These are phyloP conservation scores for Pseudevernia furfuracea DNA, from an alignment of 495 filamentous ascomycete genomes.

Conservation along the genomic window DNA sequence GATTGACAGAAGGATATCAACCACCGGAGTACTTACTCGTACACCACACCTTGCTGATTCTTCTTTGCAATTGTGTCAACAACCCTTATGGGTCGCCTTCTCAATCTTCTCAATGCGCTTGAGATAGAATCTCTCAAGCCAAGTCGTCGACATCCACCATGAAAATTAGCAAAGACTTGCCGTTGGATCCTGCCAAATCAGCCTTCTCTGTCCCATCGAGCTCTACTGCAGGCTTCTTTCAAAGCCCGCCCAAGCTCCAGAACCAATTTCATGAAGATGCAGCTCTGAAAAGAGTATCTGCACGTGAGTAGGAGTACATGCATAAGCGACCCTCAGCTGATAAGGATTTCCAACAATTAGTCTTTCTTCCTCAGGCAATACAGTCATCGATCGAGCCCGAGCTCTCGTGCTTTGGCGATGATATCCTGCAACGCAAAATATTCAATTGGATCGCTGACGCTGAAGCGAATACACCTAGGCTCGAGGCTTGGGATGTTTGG, in stretches of 20 bases:
- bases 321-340: neutral
- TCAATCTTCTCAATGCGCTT: too few relatives aligned
- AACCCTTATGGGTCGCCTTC: too few relatives aligned
- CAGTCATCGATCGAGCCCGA: constrained; percentile 2
- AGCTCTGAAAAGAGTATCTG: neutral
- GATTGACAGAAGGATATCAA: too few relatives aligned
- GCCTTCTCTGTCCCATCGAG: neutral
- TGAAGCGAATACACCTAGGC: constrained; percentile 51
- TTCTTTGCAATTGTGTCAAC: too few relatives aligned
- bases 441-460: constrained; percentile 49
- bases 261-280: neutral
- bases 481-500: constrained; percentile 33
- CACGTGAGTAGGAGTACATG: too few relatives aligned
- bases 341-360: neutral
- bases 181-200: too few relatives aligned
- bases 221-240: too few relatives aligned
- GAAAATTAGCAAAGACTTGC: too few relatives aligned
- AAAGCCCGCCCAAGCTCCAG: neutral
- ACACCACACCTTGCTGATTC: too few relatives aligned
- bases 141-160: too few relatives aligned
- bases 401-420: constrained; percentile 16
- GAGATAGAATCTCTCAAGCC: too few relatives aligned
- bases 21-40: too few relatives aligned
- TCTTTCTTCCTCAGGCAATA: neutral
- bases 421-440: constrained; percentile 31